Base-by-base conservation (phyloP, 2,329 filamentous ascomycete genomes). In the Eutypella sp. region DNA sequence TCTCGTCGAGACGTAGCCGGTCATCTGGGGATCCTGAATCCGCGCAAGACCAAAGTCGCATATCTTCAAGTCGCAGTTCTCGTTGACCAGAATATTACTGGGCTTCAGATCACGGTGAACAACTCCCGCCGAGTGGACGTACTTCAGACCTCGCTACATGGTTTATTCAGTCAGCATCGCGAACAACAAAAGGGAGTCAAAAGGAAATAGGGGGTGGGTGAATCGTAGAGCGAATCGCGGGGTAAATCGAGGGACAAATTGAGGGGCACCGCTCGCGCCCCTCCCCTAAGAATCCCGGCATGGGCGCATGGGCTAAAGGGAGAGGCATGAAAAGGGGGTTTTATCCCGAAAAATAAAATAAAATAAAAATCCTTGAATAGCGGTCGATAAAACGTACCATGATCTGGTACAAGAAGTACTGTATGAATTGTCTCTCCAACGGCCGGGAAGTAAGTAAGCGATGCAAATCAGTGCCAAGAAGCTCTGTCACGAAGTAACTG, bases 331-430 rank as follows among this genome's bases (percentile, higher is more conserved):
- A 24, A n/a, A n/a, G n/a, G n/a, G n/a, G n/a, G n/a, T n/a, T n/a
- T n/a, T n/a, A n/a, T n/a, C n/a, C n/a, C n/a, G n/a, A n/a, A n/a
- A n/a, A n/a, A n/a, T n/a, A n/a, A n/a, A n/a, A n/a, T n/a, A n/a
- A n/a, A n/a, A n/a, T n/a, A n/a, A n/a, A n/a, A n/a, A n/a, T n/a
- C n/a, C 19, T 24, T 20, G 13, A 15, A 33, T 15, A 22, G 20
- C 4, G 33, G 15, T 15, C 18, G 19, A 31, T 43, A 43, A 27
- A 25, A 55, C 85, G 61, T 73, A 96, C 92, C 76, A 97, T 81
- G 62, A 99, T 99, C 72, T 99, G 93, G 71, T 99, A 99, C 50
- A 99, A 81, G 68, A 99, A 99, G 74, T 99, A 99, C 74, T 99
- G 93, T 62, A 99, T 97, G 70, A 99, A 99, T 70, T 99, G 93